phyloP scores from a whole-genome alignment of 345 rosid species.

The Eucalyptus curtisii region DNA sequence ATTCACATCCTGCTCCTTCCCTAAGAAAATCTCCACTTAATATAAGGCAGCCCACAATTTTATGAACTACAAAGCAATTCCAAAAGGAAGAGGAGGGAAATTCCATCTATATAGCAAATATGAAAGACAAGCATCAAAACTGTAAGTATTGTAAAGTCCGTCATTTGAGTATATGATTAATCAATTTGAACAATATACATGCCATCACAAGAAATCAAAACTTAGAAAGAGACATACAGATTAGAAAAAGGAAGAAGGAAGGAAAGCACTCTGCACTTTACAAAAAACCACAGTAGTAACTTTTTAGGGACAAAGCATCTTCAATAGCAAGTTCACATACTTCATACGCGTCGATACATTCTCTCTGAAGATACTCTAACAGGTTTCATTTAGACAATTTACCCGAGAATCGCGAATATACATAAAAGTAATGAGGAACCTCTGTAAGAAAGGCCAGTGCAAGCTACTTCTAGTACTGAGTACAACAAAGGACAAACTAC shows the following conservation, averaged over 20 bases:
- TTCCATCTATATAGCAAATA: neutral
- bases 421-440: neutral
- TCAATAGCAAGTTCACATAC: neutral
- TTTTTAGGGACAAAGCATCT: neutral
- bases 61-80: neutral
- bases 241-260: neutral
- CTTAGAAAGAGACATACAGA: neutral
- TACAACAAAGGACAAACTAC: neutral
- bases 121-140: neutral
- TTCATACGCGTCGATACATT: neutral
- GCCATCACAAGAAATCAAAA: neutral
- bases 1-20: slow-evolving; percentile 4
- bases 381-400: neutral
- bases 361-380: neutral
- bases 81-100: neutral
- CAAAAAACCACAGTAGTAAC: neutral
- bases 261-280: neutral
- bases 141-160: neutral
- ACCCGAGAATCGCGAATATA: neutral
- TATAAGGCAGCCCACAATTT: neutral
- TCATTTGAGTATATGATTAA: neutral
- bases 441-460: neutral
- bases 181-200: neutral
- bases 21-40: neutral
- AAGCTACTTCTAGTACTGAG: neutral